Evolutionary conservation across 768 basidiomycete species (phyloP).

Genomic region (Thelephora aurantiotincta): DNA sequence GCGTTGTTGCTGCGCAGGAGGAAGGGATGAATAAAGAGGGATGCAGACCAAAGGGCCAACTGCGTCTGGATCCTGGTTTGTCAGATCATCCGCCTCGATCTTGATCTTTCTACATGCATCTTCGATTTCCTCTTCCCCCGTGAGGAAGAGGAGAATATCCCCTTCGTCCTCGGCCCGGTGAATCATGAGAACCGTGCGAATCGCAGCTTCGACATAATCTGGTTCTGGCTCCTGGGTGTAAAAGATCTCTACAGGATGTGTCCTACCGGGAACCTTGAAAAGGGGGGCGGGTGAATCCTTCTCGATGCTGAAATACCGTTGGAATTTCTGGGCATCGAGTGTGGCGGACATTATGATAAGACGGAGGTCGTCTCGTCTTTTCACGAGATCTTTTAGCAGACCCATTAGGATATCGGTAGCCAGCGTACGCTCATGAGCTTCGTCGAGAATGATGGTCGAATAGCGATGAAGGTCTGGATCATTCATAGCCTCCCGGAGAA

Average conservation of each 20-base stretch:
- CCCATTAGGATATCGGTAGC: constrained; percentile 97
- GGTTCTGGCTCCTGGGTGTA: constrained; percentile 82
- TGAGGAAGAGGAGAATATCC: constrained; percentile 82
- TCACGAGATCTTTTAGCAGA: constrained; percentile 68
- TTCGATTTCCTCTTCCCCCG: constrained; percentile 94
- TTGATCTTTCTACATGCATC: constrained; percentile 87
- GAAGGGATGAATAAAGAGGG: constrained; percentile 84
- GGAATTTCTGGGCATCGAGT: constrained; percentile 87
- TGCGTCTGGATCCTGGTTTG: constrained; percentile 45
- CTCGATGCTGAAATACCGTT: constrained; percentile 60
- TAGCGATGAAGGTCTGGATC: constrained; percentile 76
- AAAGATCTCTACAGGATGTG: constrained; percentile 87
- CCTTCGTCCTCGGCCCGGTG: constrained; percentile 86
- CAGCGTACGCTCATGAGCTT: constrained; percentile 91
- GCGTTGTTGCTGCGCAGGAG: constrained; percentile 82
- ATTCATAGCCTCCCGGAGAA: constrained; percentile 89
- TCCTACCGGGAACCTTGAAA: constrained; percentile 17
- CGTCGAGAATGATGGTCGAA: constrained; percentile 92
- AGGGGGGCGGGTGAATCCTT: constrained; percentile 12
- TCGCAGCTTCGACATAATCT: constrained; percentile 90
- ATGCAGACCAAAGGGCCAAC: constrained; percentile 80
- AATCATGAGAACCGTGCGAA: constrained; percentile 91
- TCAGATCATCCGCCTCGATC: constrained; percentile 70
- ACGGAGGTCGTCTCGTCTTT: constrained; percentile 71
- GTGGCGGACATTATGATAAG: constrained; percentile 96